A percentile compares a stretch with the other conserved stretches of the same genome.
Evolutionary conservation across 345 rosid genomes (phyloP).

Genomic region (Eucalyptus microcorys): DNA sequence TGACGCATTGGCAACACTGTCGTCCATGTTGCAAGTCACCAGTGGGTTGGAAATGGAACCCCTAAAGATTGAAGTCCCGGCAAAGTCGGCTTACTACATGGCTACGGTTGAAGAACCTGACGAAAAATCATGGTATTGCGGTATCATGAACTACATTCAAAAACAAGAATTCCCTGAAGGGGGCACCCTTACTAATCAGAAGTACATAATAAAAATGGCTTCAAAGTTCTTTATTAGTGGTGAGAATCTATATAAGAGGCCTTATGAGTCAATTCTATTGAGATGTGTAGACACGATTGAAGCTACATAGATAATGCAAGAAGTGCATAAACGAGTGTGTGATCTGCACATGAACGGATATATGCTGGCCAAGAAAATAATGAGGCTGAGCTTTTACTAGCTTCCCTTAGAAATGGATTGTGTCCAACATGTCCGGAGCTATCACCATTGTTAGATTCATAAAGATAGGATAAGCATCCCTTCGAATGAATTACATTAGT

Average conservation of each 20-base stretch:
- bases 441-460: rapidly evolving
- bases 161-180: rapidly evolving
- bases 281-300: rapidly evolving
- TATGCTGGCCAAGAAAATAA: no score
- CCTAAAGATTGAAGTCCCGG: rapidly evolving
- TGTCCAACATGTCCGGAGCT: rapidly evolving
- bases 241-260: no score
- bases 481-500: no score
- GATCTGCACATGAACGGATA: no score
- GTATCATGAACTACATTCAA: rapidly evolving
- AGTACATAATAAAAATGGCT: no score
- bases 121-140: rapidly evolving
- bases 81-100: no score
- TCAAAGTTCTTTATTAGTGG: no score
- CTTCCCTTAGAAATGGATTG: no score
- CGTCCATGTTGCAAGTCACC: neutral
- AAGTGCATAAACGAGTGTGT: no score
- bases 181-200: rapidly evolving
- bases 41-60: neutral
- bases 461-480: no score
- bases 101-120: neutral
- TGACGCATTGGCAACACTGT: neutral
- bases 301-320: no score
- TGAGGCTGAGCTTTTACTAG: rapidly evolving
- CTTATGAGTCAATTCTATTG: no score